Evolutionary conservation across 2,329 filamentous ascomycete species (phyloP), one percentile per base, ranked within the genome.

Genomic region (Cryphonectria nitschkei): DNA sequence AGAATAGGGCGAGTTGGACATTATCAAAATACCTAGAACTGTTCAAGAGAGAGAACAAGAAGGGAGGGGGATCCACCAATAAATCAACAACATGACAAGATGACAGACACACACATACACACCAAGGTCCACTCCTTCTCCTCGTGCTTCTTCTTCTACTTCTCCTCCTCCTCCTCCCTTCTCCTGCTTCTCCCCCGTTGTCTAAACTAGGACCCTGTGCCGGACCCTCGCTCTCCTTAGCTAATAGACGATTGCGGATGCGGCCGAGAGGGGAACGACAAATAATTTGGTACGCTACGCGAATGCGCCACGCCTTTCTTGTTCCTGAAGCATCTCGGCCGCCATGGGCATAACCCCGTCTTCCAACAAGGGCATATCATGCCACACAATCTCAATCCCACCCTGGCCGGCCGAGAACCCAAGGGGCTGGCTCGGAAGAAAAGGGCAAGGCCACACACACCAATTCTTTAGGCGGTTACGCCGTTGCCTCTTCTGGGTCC

Each of bases 31-130:
- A 14, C 16, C 54, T 58, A 29, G 26, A 32, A n/a, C 54, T 32
- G 16, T 14, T 16, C 19, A 58, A 14, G 16, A 29, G 11, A 29
- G n/a, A 3, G 52, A 29, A 22, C 16, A 50, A 19, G 52, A 56
- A n/a, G 54, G 52, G 52, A 56, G 52, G 52, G 54, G 29, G 54
- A 58, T 32, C 26, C 54, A 32, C 54, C 54, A 58, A 32, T 58
- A 58, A 32, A 32, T 58, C 54, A 58, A 58, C 5, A 19, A 26
- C 34, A 14, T 58, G 54, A 29, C 52, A 29, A 56, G n/a, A 29
- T 58, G 46, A 50, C 8, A 50, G 16, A 50, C 43, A 50, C 2
- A n/a, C 46, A 50, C 46, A n/a, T 7, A 58, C 54, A 29, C 52
- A 29, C 11, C 26, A 58, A 16, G 13, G 1, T 58, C 13, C 19